These are phyloP conservation scores for Pseudocercospora vitis DNA, from an alignment of 2,329 filamentous ascomycete species.

Conservation along the genomic window DNA sequence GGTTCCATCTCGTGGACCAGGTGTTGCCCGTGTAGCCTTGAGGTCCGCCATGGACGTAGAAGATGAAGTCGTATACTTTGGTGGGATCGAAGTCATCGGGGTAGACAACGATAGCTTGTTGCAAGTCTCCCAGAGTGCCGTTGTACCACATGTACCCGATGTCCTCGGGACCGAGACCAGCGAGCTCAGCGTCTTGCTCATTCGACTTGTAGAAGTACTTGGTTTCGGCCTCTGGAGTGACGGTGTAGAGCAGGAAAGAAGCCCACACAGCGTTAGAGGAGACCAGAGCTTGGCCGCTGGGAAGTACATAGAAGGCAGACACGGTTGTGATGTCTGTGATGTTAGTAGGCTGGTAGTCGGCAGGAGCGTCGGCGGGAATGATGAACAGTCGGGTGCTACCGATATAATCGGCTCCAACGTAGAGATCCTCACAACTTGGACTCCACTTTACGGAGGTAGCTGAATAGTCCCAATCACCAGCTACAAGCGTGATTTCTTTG, in stretches of 20 bases:
- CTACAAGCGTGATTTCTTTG: constrained; percentile 26
- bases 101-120: constrained; percentile 29
- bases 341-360: constrained; percentile 26
- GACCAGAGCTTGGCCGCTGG: constrained; percentile 26
- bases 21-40: constrained; percentile 32
- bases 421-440: constrained; percentile 23
- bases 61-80: constrained; percentile 34
- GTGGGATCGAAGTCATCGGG: constrained; percentile 30
- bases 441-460: constrained; percentile 25
- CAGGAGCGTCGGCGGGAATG: constrained; percentile 26
- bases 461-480: constrained; percentile 28
- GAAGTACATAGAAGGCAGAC: constrained; percentile 28
- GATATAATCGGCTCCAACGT: constrained; percentile 26
- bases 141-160: constrained; percentile 28
- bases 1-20: constrained; percentile 36
- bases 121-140: constrained; percentile 29
- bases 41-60: constrained; percentile 36
- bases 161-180: constrained; percentile 27
- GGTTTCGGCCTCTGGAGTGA: constrained; percentile 19
- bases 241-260: constrained; percentile 26
- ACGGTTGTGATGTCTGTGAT: constrained; percentile 30
- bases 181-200: constrained; percentile 27
- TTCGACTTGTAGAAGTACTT: constrained; percentile 31
- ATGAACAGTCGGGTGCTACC: constrained; percentile 29
- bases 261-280: constrained; percentile 27